Conservation (phyloP, 176 grass and related monocot genomes). For the Luzula sylvatica region DNA sequence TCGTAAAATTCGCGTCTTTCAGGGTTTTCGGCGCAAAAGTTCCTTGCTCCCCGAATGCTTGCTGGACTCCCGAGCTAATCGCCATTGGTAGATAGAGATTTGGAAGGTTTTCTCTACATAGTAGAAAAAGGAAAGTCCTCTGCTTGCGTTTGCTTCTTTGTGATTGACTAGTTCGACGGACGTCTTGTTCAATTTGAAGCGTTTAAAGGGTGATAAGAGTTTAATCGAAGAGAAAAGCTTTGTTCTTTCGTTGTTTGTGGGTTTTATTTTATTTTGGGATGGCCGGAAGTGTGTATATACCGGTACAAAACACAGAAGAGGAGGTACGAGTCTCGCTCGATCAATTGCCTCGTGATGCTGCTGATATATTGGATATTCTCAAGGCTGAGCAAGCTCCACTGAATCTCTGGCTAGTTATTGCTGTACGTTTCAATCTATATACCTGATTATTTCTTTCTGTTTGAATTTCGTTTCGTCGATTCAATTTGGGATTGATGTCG, state of each 20-base stretch:
- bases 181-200: no score
- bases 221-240: not conserved
- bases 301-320: constrained; percentile 95
- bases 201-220: no score
- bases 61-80: no score
- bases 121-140: no score
- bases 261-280: constrained; percentile 6
- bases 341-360: constrained; percentile 67
- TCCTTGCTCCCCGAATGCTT: no score
- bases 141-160: no score
- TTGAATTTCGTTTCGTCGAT: not conserved
- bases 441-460: not conserved
- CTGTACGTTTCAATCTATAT: constrained; percentile 32
- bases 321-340: constrained; percentile 85
- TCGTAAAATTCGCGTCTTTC: no score
- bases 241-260: not conserved
- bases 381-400: constrained; percentile 95
- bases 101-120: no score
- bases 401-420: constrained; percentile 87
- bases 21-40: no score
- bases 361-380: constrained; percentile 94
- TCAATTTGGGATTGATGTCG: not conserved
- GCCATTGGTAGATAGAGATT: no score
- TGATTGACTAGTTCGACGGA: no score
- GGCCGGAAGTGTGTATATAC: constrained; percentile 78